Evolutionary conservation across 2,329 filamentous ascomycete species (phyloP), one percentile per base, ranked within the genome.

Genomic region (Neofusicoccum cordaticola): DNA sequence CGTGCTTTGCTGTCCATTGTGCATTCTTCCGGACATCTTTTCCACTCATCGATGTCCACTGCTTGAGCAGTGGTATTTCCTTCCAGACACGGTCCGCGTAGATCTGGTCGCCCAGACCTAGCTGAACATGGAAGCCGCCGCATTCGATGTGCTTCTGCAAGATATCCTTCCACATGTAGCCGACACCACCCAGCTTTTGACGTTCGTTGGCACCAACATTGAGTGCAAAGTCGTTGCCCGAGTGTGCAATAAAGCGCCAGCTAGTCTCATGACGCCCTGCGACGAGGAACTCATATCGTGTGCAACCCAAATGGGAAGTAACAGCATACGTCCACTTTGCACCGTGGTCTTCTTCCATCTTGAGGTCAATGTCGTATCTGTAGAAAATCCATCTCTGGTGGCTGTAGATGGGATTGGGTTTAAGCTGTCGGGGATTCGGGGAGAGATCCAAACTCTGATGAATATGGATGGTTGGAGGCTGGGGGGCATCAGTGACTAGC

Each of bases 101-200:
- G 61, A 99, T 96, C 75, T 99, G 95, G 66, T 95, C 92, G 63
- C 95, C 95, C 4, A 97, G 81, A 13, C 94, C 95, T 7, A 99
- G 83, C 73, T 99, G 95, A 6, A 92, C 89, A 72, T 99, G 95
- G 77, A 98, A 99, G 1, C 95, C 95, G 63, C 93, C 93, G 70
- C 93, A 97, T 71, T 99, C 95, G 34, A 93, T 88, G 72, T 99
- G 96, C 83, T 97, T 97, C 78, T 97, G 93, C 74, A 99, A 84
- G 34, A 99, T 93, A 71, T 99, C 95, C 73, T 97, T 98, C 95
- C 95, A 99, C 94, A 99, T 96, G 74, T 95, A 91, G 0, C 93
- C 92, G 1, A 96, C 86, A 1, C 95, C 95, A 35, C 95, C 95
- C 1, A 98, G 85, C 71, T 90, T 91, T 37, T 89, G 87, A 48